These are phyloP conservation scores for Pterula multifida DNA, from an alignment of 1,284 basidiomycete species.

Conservation along the genomic window DNA sequence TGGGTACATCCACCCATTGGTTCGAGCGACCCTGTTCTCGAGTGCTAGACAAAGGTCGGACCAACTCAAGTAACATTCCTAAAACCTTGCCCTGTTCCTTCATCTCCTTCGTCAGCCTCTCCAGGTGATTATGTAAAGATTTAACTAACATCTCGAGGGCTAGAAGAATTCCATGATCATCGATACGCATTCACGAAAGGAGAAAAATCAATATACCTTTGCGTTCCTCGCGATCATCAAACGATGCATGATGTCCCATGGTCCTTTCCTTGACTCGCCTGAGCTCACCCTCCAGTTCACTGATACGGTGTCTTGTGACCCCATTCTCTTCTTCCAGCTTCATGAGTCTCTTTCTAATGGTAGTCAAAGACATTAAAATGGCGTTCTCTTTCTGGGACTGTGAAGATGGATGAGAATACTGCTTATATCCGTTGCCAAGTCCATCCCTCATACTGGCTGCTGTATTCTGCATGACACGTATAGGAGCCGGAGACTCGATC, in stretches of 20 bases:
- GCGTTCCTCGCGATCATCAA: not conserved
- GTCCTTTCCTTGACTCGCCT: constrained; percentile 50
- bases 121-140: constrained; percentile 60
- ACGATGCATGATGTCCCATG: constrained; percentile 14
- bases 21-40: constrained; percentile 35
- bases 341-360: constrained; percentile 52
- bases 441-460: constrained; percentile 41
- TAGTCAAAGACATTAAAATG: constrained; percentile 22
- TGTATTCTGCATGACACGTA: constrained; percentile 26
- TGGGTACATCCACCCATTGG: not conserved
- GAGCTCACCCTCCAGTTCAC: constrained; percentile 74
- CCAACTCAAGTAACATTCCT: constrained; percentile 53
- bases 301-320: constrained; percentile 62
- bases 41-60: constrained; percentile 50
- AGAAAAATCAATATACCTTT: constrained; percentile 9
- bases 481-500: constrained; percentile 52
- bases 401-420: constrained; percentile 5
- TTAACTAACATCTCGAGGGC: constrained; percentile 69
- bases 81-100: constrained; percentile 58
- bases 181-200: not conserved
- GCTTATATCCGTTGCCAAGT: constrained; percentile 5
- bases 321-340: constrained; percentile 73
- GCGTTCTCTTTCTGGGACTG: not conserved
- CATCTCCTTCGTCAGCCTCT: constrained; percentile 67
- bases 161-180: constrained; percentile 19